phyloP scores from a whole-genome alignment of 345 rosid genomes.

The Moricandia moricandioides region DNA sequence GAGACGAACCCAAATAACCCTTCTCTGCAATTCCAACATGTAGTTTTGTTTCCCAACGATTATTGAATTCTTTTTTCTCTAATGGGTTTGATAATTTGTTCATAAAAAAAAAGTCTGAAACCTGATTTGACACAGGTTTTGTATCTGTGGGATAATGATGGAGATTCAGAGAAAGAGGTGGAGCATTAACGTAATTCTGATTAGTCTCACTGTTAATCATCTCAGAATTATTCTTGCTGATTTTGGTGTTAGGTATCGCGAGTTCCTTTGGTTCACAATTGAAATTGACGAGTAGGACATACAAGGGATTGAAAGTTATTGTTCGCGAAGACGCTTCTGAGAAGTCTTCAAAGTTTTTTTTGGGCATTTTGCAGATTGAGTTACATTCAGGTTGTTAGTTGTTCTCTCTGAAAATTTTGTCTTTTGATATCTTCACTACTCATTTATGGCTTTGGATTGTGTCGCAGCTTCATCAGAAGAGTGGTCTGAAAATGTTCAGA shows the following conservation, averaged over 20 bases:
- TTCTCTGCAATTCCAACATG: too few relatives aligned
- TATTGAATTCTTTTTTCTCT: not conserved
- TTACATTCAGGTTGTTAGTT: not conserved
- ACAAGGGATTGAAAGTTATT: too few relatives aligned
- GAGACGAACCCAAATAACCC: too few relatives aligned
- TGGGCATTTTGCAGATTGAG: not conserved
- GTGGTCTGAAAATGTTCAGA: not conserved
- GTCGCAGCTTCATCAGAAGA: not conserved
- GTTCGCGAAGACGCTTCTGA: not conserved
- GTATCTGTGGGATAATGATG: conserved; percentile 55
- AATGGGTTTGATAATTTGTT: too few relatives aligned
- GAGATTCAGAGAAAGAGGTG: conserved; percentile 55
- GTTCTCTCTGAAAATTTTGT: not conserved
- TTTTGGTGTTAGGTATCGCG: too few relatives aligned
- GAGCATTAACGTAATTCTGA: conserved; percentile 43
- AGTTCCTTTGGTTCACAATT: too few relatives aligned
- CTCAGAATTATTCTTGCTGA: too few relatives aligned
- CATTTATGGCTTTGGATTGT: too few relatives aligned
- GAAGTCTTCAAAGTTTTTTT: not conserved
- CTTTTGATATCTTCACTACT: too few relatives aligned
- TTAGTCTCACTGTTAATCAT: too few relatives aligned
- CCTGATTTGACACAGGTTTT: conserved; percentile 52
- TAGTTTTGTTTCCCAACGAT: not conserved
- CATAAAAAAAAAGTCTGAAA: not conserved
- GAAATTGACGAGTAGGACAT: too few relatives aligned